Conservation (phyloP, 225 moss, liverwort and hornwort species). For the Antitrichia curtipendula region DNA sequence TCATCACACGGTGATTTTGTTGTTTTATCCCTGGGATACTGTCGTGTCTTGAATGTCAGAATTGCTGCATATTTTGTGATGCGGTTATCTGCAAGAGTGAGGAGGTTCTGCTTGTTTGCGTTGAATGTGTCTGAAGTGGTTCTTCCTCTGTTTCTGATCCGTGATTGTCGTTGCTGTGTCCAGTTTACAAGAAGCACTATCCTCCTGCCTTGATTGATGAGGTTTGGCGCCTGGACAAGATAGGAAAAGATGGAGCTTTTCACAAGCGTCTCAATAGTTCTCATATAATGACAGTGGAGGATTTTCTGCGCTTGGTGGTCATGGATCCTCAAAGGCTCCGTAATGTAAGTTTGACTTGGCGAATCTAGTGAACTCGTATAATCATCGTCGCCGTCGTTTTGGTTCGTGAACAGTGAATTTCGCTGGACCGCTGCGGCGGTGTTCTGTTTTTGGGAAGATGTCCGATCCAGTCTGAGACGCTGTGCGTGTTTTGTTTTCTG, state of each 20-base stretch:
- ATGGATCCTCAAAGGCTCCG: slow-evolving; percentile 37
- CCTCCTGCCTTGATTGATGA: slow-evolving; percentile 34
- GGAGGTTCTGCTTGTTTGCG: not conserved
- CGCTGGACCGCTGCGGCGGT: not conserved
- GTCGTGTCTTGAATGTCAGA: not conserved
- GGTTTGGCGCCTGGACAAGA: slow-evolving; percentile 41
- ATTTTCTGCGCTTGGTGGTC: slow-evolving; percentile 30
- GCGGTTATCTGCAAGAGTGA: not conserved
- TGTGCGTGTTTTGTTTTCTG: not conserved
- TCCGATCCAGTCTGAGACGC: not conserved
- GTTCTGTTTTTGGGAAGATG: not conserved
- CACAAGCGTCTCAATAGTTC: slow-evolving; percentile 29
- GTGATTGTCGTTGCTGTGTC: not conserved
- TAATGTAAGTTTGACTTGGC: not conserved
- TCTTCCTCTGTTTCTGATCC: not conserved
- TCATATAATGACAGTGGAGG: slow-evolving; percentile 22
- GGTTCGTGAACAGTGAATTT: not conserved
- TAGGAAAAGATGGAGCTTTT: slow-evolving; percentile 41
- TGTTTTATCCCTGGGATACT: not conserved
- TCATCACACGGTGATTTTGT: not conserved
- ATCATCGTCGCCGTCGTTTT: not conserved
- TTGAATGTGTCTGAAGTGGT: no score
- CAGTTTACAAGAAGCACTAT: slow-evolving; percentile 51
- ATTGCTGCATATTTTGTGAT: not conserved
- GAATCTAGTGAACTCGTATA: not conserved